phyloP scores from a whole-genome alignment of 441 rosid genomes.

The Adansonia madagascariensis region DNA sequence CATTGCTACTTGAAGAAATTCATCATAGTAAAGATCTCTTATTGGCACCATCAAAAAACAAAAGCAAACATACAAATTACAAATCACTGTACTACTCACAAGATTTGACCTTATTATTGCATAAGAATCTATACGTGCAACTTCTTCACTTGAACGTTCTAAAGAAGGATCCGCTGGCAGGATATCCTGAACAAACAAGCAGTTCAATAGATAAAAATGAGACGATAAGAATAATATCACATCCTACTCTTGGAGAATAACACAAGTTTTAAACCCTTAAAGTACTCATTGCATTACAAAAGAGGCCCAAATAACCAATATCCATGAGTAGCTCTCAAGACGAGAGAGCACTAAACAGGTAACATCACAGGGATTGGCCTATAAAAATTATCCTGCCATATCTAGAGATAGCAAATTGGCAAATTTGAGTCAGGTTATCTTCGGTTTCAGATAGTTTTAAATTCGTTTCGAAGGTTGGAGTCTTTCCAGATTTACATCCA shows the following conservation, averaged over 20 bases:
- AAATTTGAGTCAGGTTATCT: not conserved
- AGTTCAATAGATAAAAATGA: slow-evolving; percentile 17
- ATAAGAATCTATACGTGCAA: slow-evolving; percentile 66
- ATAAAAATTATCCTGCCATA: not conserved
- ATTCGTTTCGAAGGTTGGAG: not conserved
- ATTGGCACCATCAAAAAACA: not conserved
- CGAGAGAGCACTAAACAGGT: not conserved
- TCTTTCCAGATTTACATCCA: not conserved
- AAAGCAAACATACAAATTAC: slow-evolving; percentile 14
- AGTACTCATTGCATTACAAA: not conserved
- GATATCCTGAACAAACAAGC: slow-evolving; percentile 54
- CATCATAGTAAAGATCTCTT: not conserved
- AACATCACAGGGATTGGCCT: not conserved
- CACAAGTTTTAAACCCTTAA: slow-evolving; percentile 8
- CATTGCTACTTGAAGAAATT: not conserved
- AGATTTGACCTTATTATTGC: slow-evolving; percentile 75
- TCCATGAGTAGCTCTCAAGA: not conserved
- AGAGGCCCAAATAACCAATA: slow-evolving; percentile 14
- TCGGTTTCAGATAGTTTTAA: not conserved
- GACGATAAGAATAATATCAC: slow-evolving; percentile 18
- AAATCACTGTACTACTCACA: slow-evolving; percentile 49
- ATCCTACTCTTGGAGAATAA: slow-evolving; percentile 17
- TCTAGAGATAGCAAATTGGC: not conserved
- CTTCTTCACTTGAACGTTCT: slow-evolving; percentile 71
- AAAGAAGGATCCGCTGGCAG: slow-evolving; percentile 65